A percentile compares a stretch with the other conserved stretches of the same genome.
Evolutionary conservation across 768 basidiomycete genomes (phyloP).

Genomic region (Podaxis sp.): DNA sequence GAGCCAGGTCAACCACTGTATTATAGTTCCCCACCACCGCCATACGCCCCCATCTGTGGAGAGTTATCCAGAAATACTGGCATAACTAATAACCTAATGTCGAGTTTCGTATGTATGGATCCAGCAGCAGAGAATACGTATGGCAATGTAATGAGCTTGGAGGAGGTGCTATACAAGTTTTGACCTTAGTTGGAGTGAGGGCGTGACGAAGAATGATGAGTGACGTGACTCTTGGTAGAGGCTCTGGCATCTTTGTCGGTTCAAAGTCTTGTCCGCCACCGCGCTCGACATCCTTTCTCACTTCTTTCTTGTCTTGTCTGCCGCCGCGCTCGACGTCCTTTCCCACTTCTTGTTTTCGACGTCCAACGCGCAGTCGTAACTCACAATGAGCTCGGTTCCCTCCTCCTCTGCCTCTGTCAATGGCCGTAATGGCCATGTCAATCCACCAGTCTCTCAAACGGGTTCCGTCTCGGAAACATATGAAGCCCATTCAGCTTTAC

Average conservation of each 20-base stretch:
- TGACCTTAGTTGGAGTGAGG: neutral
- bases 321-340: slow-evolving; percentile 11
- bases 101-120: slow-evolving; percentile 50
- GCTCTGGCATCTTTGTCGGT: slow-evolving; percentile 3
- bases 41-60: slow-evolving; percentile 47
- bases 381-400: slow-evolving; percentile 32
- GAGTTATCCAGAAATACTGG: slow-evolving; percentile 31
- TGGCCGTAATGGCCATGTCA: slow-evolving; percentile 45
- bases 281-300: slow-evolving; percentile 11
- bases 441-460: slow-evolving; percentile 40
- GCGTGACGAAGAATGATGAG: neutral
- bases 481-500: slow-evolving; percentile 29
- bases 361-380: slow-evolving; percentile 10
- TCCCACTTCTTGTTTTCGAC: slow-evolving; percentile 12
- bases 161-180: slow-evolving; percentile 11
- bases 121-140: slow-evolving; percentile 23
- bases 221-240: slow-evolving; percentile 2
- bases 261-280: slow-evolving; percentile 3
- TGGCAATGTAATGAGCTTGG: slow-evolving; percentile 37
- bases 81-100: slow-evolving; percentile 51
- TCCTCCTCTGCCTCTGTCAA: slow-evolving; percentile 44
- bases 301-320: slow-evolving; percentile 7
- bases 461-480: slow-evolving; percentile 29
- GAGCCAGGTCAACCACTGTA: neutral
- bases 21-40: slow-evolving; percentile 45